Evolutionary conservation across 1,284 basidiomycete genomes (phyloP).

Genomic region (Porogramme epimiltina): DNA sequence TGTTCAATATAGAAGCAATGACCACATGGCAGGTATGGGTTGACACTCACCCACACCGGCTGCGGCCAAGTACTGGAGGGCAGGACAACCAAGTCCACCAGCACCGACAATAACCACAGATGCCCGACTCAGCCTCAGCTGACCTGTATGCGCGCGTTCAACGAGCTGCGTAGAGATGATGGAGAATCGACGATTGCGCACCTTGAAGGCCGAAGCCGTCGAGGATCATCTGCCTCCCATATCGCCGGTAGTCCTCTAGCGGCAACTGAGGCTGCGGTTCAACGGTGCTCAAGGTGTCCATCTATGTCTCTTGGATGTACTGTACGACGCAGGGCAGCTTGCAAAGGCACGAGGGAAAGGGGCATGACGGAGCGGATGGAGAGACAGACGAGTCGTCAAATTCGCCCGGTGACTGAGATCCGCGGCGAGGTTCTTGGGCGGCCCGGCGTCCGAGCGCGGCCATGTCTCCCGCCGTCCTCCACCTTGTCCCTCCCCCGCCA

Average conservation of each 20-base stretch:
- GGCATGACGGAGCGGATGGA: background rate
- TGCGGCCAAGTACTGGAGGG: conserved; percentile 90
- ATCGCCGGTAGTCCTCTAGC: conserved; percentile 81
- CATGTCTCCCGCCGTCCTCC: background rate
- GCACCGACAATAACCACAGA: conserved; percentile 91
- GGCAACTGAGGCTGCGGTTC: conserved; percentile 31
- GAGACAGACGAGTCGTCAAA: background rate
- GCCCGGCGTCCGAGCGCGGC: too few relatives aligned
- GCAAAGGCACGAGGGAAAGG: background rate
- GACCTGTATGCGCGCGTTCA: conserved; percentile 63
- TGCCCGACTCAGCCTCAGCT: conserved; percentile 77
- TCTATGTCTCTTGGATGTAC: background rate
- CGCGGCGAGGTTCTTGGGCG: too few relatives aligned
- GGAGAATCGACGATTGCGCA: conserved; percentile 26
- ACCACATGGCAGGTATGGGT: background rate
- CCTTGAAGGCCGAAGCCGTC: conserved; percentile 87
- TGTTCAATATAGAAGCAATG: background rate
- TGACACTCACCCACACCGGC: conserved; percentile 80
- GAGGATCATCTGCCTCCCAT: conserved; percentile 97
- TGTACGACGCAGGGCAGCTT: background rate
- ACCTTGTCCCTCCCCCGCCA: background rate
- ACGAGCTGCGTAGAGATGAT: background rate
- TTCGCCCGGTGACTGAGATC: too few relatives aligned
- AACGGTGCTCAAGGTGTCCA: conserved; percentile 3
- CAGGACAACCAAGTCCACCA: conserved; percentile 95